Evolutionary conservation across 2,329 filamentous ascomycete genomes (phyloP), one percentile per base, ranked within the genome.

Genomic region (Phaeoacremonium minimum): DNA sequence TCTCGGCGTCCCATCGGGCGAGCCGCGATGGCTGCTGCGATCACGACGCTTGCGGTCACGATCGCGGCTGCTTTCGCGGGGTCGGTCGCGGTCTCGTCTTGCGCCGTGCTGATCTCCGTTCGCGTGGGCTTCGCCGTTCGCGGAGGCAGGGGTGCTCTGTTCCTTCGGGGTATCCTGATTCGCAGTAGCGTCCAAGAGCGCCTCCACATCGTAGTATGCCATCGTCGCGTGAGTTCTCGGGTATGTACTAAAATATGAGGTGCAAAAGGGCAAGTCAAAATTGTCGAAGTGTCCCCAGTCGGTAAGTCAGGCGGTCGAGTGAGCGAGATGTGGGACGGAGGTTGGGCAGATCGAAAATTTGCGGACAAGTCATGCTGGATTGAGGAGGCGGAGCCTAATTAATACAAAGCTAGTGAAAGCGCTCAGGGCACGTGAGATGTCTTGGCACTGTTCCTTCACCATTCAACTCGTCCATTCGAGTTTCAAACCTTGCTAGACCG

Each of bases 141-240:
- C 50, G 51, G 37, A 66, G 68, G 7, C 33, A 18, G 38, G 29
- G 20, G 38, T 35, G 13, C 38, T 39, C 16, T 44, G 38, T 14
- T 44, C 50, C 50, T 64, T 66, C 52, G 69, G 68, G 36, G 74
- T 66, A 36, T 68, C 65, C 42, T 69, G 64, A 47, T 80, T 82
- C 35, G 86, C 87, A 45, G 86, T 87, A 35, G 85, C 87, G 64
- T 95, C 89, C 50, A 96, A 80, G 47, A 96, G 77, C 48, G 88
- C 87, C 72, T 96, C 90, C 52, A 96, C 87, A 57, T 95, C 88
- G 49, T 83, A 69, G 60, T 73, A 74, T 58, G 80, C 80, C 80
- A 84, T 84, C 39, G 43, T 53, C 31, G n/a, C n/a, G n/a, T n/a
- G n/a, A n/a, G n/a, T n/a, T n/a, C n/a, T n/a, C n/a, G n/a, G n/a